Evolutionary conservation across 768 basidiomycete genomes (phyloP).

Genomic region (Serendipita sp.): DNA sequence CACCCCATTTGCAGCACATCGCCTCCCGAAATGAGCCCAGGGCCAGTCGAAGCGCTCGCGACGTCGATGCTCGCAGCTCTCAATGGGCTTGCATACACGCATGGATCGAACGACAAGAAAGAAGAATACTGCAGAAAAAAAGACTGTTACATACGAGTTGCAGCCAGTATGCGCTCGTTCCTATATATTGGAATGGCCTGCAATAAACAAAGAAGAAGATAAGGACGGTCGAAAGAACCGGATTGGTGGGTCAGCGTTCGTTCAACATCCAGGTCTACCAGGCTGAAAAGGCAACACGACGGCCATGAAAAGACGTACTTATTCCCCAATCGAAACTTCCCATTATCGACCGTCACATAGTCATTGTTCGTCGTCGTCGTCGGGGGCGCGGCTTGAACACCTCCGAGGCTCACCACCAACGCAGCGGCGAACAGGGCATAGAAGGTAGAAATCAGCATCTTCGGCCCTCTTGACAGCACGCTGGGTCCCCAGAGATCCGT

Average conservation of each 20-base stretch:
- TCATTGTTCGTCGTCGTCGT: neutral
- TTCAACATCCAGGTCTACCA: no score
- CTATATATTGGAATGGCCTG: slow-evolving; percentile 29
- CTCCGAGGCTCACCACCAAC: neutral
- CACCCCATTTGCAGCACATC: no score
- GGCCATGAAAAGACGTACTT: neutral
- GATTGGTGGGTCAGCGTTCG: no score
- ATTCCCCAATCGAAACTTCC: neutral
- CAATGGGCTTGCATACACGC: no score
- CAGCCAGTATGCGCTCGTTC: slow-evolving; percentile 59
- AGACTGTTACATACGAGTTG: slow-evolving; percentile 3
- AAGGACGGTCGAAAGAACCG: no score
- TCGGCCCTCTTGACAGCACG: neutral
- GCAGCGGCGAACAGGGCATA: neutral
- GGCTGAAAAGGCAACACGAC: neutral
- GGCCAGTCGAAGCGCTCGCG: no score
- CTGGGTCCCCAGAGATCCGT: no score
- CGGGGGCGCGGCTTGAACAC: neutral
- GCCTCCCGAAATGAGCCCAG: no score
- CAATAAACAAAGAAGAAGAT: no score
- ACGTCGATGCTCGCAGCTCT: no score
- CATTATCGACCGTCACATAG: neutral
- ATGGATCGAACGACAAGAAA: no score
- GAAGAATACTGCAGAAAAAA: neutral
- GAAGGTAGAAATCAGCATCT: neutral